Evolutionary conservation across 139 green algal species (phyloP).

Genomic region (Chlamydomonas applanata): DNA sequence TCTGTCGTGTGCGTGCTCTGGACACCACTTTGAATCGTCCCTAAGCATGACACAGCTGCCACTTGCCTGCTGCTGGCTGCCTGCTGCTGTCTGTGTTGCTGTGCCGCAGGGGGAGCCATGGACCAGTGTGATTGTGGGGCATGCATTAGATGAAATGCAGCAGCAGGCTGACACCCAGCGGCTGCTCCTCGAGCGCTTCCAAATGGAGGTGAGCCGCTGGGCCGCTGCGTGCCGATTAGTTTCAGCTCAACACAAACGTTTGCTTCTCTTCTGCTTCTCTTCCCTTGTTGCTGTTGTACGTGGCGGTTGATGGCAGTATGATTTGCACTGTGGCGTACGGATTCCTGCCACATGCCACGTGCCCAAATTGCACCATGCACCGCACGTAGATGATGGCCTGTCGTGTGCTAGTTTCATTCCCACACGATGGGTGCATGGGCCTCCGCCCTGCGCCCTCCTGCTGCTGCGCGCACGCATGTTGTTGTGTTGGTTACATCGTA

Average conservation of each 20-base stretch:
- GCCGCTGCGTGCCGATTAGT: not conserved
- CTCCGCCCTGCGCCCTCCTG: too few relatives aligned
- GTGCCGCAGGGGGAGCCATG: constrained; percentile 65
- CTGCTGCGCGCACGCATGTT: too few relatives aligned
- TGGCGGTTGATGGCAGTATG: not conserved
- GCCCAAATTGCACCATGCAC: not conserved
- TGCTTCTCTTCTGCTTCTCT: not conserved
- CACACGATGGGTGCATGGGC: too few relatives aligned
- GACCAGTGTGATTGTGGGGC: constrained; percentile 64
- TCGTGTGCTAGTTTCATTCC: too few relatives aligned
- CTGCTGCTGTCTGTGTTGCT: too few relatives aligned
- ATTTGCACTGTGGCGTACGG: not conserved
- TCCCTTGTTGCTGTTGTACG: not conserved
- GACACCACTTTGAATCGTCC: too few relatives aligned
- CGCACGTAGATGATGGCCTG: not conserved
- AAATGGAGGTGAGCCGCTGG: constrained; percentile 65
- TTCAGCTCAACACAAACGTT: not conserved
- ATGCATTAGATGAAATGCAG: constrained; percentile 61
- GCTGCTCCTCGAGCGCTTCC: constrained; percentile 91
- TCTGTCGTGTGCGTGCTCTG: too few relatives aligned
- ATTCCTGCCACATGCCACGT: too few relatives aligned
- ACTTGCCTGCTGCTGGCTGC: too few relatives aligned
- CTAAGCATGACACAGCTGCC: too few relatives aligned
- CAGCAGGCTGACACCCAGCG: constrained; percentile 73
- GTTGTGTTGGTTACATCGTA: too few relatives aligned